Evolutionary conservation across 2,329 filamentous ascomycete species (phyloP).

Genomic region (Hypoxylon sp.): DNA sequence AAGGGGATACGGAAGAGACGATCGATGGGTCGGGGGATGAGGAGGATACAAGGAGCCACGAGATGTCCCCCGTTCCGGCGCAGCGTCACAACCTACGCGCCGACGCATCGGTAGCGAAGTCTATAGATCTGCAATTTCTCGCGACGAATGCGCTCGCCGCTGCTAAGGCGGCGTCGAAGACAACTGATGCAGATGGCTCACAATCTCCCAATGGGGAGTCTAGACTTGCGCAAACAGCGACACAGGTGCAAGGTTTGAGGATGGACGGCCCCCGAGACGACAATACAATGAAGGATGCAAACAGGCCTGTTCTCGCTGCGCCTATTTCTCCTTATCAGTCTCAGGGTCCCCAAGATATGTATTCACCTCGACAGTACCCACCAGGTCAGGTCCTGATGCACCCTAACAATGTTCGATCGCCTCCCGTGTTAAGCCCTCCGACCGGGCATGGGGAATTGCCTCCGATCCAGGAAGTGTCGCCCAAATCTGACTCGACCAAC

Average conservation of each 20-base stretch:
- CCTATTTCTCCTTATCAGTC: conserved; percentile 52
- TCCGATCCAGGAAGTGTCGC: conserved; percentile 58
- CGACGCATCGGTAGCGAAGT: conserved; percentile 41
- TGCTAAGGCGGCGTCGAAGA: conserved; percentile 44
- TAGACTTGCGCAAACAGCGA: conserved; percentile 40
- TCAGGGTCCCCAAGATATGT: conserved; percentile 49
- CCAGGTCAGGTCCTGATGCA: conserved; percentile 52
- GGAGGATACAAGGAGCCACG: conserved; percentile 52
- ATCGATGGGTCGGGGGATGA: conserved; percentile 52
- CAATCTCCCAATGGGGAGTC: conserved; percentile 37
- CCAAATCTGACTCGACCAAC: conserved; percentile 57
- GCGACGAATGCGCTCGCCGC: conserved; percentile 52
- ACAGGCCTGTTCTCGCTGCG: conserved; percentile 50
- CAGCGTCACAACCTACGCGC: conserved; percentile 39
- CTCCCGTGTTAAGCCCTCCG: conserved; percentile 54
- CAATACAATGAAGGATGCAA: conserved; percentile 40
- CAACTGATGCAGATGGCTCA: conserved; percentile 42
- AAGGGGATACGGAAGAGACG: conserved; percentile 50
- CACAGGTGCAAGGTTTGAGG: conserved; percentile 35
- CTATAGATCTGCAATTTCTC: conserved; percentile 50
- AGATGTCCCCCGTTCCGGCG: conserved; percentile 52
- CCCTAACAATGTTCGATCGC: conserved; percentile 55
- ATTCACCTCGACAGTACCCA: conserved; percentile 47
- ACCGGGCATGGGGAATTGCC: conserved; percentile 52
- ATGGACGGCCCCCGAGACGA: conserved; percentile 42